Evolutionary conservation across 371 early-diverging fungal species (phyloP).

Genomic region (Mucor ambiguus): DNA sequence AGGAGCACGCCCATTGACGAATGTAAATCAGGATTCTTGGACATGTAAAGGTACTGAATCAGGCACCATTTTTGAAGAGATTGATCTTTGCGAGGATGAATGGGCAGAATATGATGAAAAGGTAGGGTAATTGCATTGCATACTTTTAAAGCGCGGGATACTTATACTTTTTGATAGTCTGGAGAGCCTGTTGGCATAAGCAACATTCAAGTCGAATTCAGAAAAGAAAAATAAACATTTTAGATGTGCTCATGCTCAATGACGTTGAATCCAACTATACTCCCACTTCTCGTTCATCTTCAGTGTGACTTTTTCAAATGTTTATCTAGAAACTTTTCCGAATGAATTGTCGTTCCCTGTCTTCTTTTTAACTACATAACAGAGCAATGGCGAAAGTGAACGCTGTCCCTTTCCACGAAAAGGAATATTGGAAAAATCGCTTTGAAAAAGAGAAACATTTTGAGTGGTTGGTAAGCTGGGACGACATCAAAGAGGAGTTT

Average conservation of each 20-base stretch:
- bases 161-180: conserved; percentile 22
- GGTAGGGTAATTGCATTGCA: conserved; percentile 29
- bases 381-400: conserved; percentile 19
- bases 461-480: conserved; percentile 43
- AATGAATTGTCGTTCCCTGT: not conserved
- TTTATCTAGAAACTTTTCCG: not conserved
- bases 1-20: not conserved
- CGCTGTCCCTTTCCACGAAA: conserved; percentile 42
- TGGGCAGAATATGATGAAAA: conserved; percentile 94
- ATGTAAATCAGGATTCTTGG: conserved; percentile 66
- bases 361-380: not conserved
- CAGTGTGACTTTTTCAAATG: conserved; percentile 4
- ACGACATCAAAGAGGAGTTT: conserved; percentile 18
- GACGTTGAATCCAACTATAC: not conserved
- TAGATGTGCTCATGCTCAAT: not conserved
- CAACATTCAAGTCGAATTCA: conserved; percentile 45
- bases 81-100: conserved; percentile 82
- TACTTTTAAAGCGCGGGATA: not conserved
- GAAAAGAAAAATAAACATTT: conserved; percentile 47
- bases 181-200: conserved; percentile 51
- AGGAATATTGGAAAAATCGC: conserved; percentile 52
- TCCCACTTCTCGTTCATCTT: not conserved
- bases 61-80: conserved; percentile 71
- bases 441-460: conserved; percentile 50
- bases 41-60: conserved; percentile 75